Conservation (phyloP, 768 basidiomycete genomes). For the Leccinum ochraceum region DNA sequence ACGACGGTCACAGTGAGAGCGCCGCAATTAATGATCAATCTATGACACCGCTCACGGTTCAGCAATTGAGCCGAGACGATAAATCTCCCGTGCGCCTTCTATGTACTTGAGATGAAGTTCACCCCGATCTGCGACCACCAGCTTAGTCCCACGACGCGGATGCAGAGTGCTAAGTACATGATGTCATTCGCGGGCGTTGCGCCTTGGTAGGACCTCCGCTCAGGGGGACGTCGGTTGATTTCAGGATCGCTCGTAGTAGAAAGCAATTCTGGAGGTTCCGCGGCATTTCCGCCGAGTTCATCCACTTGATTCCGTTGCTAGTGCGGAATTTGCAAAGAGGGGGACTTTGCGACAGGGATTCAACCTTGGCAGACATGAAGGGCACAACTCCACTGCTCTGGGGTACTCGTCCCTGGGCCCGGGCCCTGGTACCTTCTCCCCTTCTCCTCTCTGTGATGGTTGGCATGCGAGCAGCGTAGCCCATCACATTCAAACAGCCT, state of each 20-base stretch:
- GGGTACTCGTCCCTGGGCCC: neutral
- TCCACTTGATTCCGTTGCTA: neutral
- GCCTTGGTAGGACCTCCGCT: neutral
- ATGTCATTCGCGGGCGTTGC: slow-evolving; percentile 24
- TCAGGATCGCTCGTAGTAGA: neutral
- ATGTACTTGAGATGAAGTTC: neutral
- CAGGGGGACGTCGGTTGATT: neutral
- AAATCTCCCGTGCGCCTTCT: neutral
- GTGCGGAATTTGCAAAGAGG: neutral
- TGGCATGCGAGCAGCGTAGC: neutral
- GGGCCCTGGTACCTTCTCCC: neutral
- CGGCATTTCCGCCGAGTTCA: neutral
- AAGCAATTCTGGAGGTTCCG: neutral
- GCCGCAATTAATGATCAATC: neutral
- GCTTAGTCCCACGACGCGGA: neutral
- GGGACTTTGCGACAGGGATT: neutral
- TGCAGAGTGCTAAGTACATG: neutral
- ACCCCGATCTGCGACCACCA: neutral
- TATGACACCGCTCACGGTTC: neutral
- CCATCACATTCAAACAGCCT: neutral
- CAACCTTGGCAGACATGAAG: neutral
- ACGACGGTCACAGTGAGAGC: slow-evolving; percentile 2
- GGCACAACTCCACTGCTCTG: neutral
- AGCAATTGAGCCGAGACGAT: neutral
- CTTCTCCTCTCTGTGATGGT: neutral